A percentile compares a stretch with the other conserved stretches of the same genome.
phyloP scores from a whole-genome alignment of 169 alveolate species.

The Eimeria acervulina region DNA sequence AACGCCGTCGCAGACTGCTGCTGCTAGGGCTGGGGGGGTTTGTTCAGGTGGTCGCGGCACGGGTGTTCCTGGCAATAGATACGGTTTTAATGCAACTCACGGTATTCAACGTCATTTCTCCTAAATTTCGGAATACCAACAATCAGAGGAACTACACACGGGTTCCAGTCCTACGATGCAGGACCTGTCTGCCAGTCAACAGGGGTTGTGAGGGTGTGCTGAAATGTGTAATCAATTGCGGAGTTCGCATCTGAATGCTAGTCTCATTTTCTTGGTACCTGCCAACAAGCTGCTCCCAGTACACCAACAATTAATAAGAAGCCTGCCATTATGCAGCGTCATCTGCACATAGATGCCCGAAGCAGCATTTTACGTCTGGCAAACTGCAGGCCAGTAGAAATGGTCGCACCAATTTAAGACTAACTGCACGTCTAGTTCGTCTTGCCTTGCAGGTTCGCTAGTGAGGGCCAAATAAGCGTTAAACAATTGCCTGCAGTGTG shows the following conservation, averaged over 20 bases:
- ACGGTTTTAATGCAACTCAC: background rate
- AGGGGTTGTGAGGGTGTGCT: background rate
- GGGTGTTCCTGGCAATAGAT: background rate
- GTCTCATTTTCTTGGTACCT: background rate
- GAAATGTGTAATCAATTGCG: background rate
- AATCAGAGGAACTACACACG: background rate
- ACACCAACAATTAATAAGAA: background rate
- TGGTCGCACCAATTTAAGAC: too few species aligned
- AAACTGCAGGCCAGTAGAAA: too few species aligned
- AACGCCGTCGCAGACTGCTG: constrained; percentile 50
- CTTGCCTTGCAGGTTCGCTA: background rate
- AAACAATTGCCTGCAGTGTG: background rate
- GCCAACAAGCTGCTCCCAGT: background rate
- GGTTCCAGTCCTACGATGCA: background rate
- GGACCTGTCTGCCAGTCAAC: background rate
- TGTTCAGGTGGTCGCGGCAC: constrained; percentile 21
- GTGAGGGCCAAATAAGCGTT: background rate
- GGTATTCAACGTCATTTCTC: background rate
- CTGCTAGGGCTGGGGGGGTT: constrained; percentile 33
- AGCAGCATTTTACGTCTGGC: too few species aligned
- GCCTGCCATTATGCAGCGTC: background rate
- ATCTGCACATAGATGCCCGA: background rate
- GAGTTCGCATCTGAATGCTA: background rate
- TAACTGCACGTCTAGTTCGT: too few species aligned
- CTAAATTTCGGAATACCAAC: background rate